A percentile compares a stretch with the other conserved stretches of the same genome.
Conservation (phyloP, 306 rosid species). For the Acacia melanoxylon region DNA sequence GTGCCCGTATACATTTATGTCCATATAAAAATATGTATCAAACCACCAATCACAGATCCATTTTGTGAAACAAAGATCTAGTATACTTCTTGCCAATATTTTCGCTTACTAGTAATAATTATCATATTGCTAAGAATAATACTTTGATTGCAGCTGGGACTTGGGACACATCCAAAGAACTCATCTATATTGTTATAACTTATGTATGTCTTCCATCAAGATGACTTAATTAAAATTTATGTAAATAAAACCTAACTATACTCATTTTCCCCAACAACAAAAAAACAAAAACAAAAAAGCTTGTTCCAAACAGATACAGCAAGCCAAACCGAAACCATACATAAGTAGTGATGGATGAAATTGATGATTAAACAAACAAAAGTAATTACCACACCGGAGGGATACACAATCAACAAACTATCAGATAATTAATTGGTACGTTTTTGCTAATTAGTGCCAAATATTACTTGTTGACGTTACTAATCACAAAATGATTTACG, state of each 20-base stretch:
- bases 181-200: background rate
- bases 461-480: background rate
- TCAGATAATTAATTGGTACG: background rate
- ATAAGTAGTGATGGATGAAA: background rate
- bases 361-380: background rate
- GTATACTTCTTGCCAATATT: background rate
- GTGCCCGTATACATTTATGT: no score
- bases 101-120: background rate
- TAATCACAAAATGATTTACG: background rate
- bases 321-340: background rate
- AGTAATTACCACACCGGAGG: background rate
- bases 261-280: background rate
- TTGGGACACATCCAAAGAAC: background rate
- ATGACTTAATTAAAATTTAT: background rate
- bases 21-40: no score
- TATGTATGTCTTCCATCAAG: background rate
- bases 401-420: background rate
- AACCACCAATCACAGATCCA: no score
- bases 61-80: no score
- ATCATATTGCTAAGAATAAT: background rate
- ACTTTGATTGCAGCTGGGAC: background rate
- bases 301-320: background rate
- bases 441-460: background rate
- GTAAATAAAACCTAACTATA: background rate
- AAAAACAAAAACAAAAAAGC: background rate